Conservation (phyloP, 495 filamentous ascomycete genomes). For the Aspergillus nidulans region DNA sequence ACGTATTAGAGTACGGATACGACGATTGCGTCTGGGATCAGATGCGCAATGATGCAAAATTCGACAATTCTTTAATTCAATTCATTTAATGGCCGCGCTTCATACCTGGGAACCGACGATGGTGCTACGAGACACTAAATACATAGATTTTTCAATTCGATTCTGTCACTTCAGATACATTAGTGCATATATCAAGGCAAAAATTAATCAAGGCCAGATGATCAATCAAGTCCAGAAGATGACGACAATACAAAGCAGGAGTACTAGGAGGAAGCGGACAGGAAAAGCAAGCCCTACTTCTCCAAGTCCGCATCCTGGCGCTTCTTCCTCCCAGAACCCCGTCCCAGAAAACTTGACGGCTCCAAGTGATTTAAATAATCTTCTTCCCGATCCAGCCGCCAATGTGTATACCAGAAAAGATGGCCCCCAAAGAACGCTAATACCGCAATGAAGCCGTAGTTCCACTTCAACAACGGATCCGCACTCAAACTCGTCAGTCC, state of each 20-base stretch:
- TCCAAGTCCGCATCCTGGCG: slow-evolving; percentile 8
- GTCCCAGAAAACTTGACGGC: slow-evolving; percentile 18
- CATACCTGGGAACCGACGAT: not conserved
- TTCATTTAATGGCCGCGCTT: not conserved
- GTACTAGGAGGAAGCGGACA: not conserved
- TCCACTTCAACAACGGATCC: slow-evolving; percentile 62
- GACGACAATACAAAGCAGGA: not conserved
- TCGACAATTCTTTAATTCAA: not conserved
- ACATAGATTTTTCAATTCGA: not conserved
- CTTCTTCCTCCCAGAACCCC: slow-evolving; percentile 7
- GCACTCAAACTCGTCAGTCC: slow-evolving; percentile 56
- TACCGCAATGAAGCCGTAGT: slow-evolving; percentile 62
- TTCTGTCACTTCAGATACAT: not conserved
- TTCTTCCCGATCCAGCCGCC: slow-evolving; percentile 56
- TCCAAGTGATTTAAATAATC: slow-evolving; percentile 56
- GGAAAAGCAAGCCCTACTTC: not conserved
- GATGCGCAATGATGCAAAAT: too few relatives aligned
- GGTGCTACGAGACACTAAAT: not conserved
- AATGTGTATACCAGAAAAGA: slow-evolving; percentile 55
- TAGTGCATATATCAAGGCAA: not conserved
- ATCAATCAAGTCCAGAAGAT: not conserved
- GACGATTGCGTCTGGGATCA: too few relatives aligned
- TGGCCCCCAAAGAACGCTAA: slow-evolving; percentile 53
- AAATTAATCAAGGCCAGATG: not conserved
- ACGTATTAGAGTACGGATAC: too few relatives aligned